Conservation (phyloP, 163 green algal species). For the Scenedesmus sp. region DNA sequence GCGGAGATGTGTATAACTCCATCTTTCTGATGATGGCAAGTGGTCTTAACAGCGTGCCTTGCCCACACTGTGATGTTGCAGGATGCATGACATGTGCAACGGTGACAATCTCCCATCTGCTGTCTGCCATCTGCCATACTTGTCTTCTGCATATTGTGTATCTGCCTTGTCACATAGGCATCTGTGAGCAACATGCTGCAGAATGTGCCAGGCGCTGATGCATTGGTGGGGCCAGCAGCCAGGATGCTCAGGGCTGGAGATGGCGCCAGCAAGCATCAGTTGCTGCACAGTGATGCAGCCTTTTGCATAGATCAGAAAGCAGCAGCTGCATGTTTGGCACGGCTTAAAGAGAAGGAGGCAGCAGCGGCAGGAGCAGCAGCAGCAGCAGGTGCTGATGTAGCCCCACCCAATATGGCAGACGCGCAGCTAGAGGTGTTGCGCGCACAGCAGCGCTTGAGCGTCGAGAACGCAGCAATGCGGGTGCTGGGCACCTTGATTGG, state of each 20-base stretch:
- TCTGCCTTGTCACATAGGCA: background rate
- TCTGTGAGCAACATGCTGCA: background rate
- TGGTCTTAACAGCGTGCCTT: too few relatives aligned
- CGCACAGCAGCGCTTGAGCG: background rate
- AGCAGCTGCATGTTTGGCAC: background rate
- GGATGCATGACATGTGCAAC: background rate
- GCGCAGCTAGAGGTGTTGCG: conserved; percentile 23
- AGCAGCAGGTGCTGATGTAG: background rate
- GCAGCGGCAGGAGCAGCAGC: background rate
- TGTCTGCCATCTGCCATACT: too few relatives aligned
- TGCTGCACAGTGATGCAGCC: background rate
- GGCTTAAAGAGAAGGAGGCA: background rate
- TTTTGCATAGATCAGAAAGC: background rate
- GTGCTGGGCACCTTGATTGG: conserved; percentile 32
- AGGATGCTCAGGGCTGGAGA: conserved; percentile 1
- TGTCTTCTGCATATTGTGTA: background rate
- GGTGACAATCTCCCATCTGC: background rate
- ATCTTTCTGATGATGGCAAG: too few relatives aligned
- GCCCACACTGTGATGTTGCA: too few relatives aligned
- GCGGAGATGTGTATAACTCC: too few relatives aligned
- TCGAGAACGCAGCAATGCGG: background rate
- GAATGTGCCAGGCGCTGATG: background rate
- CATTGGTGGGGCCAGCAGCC: background rate
- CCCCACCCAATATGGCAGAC: conserved; percentile 18
- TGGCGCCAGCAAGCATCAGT: conserved; percentile 6